These are phyloP conservation scores for Talaromyces adpressus DNA, from an alignment of 495 filamentous ascomycete species.

Conservation along the genomic window DNA sequence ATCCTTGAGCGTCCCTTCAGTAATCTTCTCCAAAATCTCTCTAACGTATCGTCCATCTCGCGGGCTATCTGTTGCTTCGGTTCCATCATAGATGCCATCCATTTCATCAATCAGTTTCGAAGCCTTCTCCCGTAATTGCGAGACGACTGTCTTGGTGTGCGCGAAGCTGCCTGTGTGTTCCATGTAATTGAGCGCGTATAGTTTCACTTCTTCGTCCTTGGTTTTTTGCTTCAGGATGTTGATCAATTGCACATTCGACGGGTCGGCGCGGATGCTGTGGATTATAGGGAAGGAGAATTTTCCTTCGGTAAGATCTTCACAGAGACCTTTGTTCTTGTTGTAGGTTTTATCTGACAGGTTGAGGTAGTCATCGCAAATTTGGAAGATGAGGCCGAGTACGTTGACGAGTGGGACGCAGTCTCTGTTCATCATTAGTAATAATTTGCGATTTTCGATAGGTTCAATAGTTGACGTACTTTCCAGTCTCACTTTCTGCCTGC, in stretches of 20 bases:
- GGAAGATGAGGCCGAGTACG: slow-evolving; percentile 86
- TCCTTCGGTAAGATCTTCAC: slow-evolving; percentile 94
- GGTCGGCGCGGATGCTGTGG: slow-evolving; percentile 80
- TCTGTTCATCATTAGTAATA: slow-evolving; percentile 19
- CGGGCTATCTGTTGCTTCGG: slow-evolving; percentile 20
- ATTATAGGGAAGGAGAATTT: slow-evolving; percentile 98
- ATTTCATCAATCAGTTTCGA: slow-evolving; percentile 58
- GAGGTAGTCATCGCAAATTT: slow-evolving; percentile 94
- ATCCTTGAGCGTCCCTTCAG: slow-evolving; percentile 29
- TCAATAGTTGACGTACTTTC: slow-evolving; percentile 31
- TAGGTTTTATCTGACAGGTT: slow-evolving; percentile 72
- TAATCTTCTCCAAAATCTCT: slow-evolving; percentile 41
- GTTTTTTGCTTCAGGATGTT: slow-evolving; percentile 92
- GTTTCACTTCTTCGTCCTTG: slow-evolving; percentile 78
- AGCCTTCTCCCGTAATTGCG: slow-evolving; percentile 59
- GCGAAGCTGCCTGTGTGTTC: slow-evolving; percentile 81
- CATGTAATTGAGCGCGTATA: slow-evolving; percentile 89
- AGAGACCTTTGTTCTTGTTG: slow-evolving; percentile 85
- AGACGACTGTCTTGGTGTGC: slow-evolving; percentile 68
- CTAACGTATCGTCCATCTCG: slow-evolving; percentile 34
- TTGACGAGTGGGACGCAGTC: slow-evolving; percentile 86
- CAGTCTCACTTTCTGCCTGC: slow-evolving; percentile 73
- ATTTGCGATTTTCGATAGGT: too few species aligned
- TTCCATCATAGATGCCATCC: slow-evolving; percentile 42
- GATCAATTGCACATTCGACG: slow-evolving; percentile 71